Conservation (phyloP, 2,329 filamentous ascomycete genomes). For the Leptoxyphium fumago region DNA sequence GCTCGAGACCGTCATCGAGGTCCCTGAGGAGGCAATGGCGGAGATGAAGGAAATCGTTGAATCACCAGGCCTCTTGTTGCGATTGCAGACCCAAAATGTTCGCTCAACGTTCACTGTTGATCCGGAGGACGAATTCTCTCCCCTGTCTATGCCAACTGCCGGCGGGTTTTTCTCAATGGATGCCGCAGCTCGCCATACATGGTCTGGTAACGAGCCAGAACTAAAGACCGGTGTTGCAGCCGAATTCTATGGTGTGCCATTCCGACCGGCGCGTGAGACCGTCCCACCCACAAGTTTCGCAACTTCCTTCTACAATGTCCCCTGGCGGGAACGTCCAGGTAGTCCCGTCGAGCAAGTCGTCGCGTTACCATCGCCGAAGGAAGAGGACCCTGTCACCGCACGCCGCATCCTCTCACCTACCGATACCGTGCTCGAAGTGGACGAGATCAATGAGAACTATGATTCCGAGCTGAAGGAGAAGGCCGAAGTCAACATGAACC, state of each 20-base stretch:
- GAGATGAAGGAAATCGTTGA: slow-evolving; percentile 50
- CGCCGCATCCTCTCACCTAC: slow-evolving; percentile 33
- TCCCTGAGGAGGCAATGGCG: slow-evolving; percentile 30
- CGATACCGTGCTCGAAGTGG: slow-evolving; percentile 13
- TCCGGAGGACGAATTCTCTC: slow-evolving; percentile 47
- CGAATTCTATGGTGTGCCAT: slow-evolving; percentile 77
- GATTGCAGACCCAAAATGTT: slow-evolving; percentile 16
- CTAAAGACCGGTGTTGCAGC: slow-evolving; percentile 87
- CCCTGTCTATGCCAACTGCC: slow-evolving; percentile 78
- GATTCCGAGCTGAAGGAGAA: slow-evolving; percentile 55
- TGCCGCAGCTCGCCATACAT: slow-evolving; percentile 58
- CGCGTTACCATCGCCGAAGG: slow-evolving; percentile 32
- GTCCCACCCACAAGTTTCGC: slow-evolving; percentile 62
- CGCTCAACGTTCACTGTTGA: slow-evolving; percentile 31
- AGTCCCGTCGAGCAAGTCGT: slow-evolving; percentile 52
- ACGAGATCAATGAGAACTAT: slow-evolving; percentile 53
- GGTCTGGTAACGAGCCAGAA: slow-evolving; percentile 47
- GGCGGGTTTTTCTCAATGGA: slow-evolving; percentile 83
- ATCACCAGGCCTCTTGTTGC: slow-evolving; percentile 29
- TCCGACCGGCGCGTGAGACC: slow-evolving; percentile 33
- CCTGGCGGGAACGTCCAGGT: slow-evolving; percentile 40
- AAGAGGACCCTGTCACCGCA: slow-evolving; percentile 52
- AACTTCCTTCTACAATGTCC: slow-evolving; percentile 75
- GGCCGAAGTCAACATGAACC: slow-evolving; percentile 61
- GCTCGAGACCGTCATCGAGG: slow-evolving; percentile 23